Base-by-base conservation (phyloP, 345 rosid species). In the Cardiospermum halicacabum region DNA sequence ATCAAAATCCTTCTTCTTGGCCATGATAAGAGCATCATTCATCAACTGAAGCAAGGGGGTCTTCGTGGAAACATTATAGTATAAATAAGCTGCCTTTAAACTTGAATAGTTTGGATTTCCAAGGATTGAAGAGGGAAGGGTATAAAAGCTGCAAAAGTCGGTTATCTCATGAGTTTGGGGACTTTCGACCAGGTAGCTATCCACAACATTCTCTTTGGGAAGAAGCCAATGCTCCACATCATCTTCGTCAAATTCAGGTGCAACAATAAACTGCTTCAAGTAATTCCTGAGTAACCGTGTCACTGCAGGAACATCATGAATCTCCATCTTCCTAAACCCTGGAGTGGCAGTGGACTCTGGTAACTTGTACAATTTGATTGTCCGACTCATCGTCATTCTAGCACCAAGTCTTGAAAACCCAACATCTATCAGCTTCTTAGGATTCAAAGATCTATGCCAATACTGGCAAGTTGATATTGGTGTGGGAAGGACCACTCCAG, bases 41-140 rank as follows among this genome's bases (percentile, higher is more conserved):
- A 83, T 76, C 85, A 83, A 56, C 70, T 83, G 81, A 65, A 74
- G 60, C 70, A 83, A 66, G 15, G 87, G 87, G 19, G 84, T 76
- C 72, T 70, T 71, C 10, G 80, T 72, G 28, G 77, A 43, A 11
- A 83, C 76, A 40, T 81, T 78, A 53, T 83, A 83, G 72, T 74
- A 80, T 6, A 78, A 78, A 65, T 83, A 83, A 56, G 88, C 88
- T 39, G 77, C 85, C 68, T 78, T 80, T 71, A 81, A 60, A 2
- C 67, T 67, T 0, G 78, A 64, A 72, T 78, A 57, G 43, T 68
- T 81, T 47, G 63, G 77, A 48, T 78, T 78, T 18, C 80, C 85
- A 31, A 78, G 85, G 40, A 83, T 76, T 12, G 88, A 69, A 13
- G 84, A 83, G 32, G 85, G 83, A 25, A 83, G 85, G 25, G 74